phyloP scores from a whole-genome alignment of 371 early-diverging fungal species.

The Mortierella sp. region DNA sequence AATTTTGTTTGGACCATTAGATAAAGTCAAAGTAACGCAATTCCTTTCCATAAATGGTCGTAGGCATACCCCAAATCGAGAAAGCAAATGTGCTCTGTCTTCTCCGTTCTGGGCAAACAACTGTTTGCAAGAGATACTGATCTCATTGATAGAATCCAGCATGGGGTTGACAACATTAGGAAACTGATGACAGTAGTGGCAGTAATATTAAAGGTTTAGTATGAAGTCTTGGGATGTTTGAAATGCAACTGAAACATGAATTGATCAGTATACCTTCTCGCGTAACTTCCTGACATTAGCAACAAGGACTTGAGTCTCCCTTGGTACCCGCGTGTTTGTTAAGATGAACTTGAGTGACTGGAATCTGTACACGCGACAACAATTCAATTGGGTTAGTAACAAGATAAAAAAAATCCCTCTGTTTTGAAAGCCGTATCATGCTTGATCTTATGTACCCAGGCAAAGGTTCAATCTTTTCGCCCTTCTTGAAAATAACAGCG shows the following conservation, averaged over 20 bases:
- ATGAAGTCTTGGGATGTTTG: too few relatives aligned
- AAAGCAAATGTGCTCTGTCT: conserved; percentile 30
- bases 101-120: conserved; percentile 34
- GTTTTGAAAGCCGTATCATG: not conserved
- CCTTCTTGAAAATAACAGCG: conserved; percentile 45
- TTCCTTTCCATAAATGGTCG: not conserved
- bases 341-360: conserved; percentile 79
- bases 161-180: conserved; percentile 79
- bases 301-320: conserved; percentile 89
- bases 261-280: conserved; percentile 60
- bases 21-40: not conserved
- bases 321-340: conserved; percentile 90
- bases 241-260: not conserved
- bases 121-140: conserved; percentile 69
- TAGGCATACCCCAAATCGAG: conserved; percentile 46
- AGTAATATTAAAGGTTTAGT: not conserved
- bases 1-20: not conserved
- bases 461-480: conserved; percentile 45
- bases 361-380: conserved; percentile 59
- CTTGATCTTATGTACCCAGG: conserved; percentile 32
- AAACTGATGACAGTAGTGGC: conserved; percentile 42
- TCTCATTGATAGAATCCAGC: conserved; percentile 81
- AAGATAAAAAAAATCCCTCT: not conserved
- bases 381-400: not conserved
- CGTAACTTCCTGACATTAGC: conserved; percentile 79